Evolutionary conservation across 129 eudicot genomes (phyloP), one percentile per base, ranked within the genome.

Genomic region (Centrapalus pauciflorus): DNA sequence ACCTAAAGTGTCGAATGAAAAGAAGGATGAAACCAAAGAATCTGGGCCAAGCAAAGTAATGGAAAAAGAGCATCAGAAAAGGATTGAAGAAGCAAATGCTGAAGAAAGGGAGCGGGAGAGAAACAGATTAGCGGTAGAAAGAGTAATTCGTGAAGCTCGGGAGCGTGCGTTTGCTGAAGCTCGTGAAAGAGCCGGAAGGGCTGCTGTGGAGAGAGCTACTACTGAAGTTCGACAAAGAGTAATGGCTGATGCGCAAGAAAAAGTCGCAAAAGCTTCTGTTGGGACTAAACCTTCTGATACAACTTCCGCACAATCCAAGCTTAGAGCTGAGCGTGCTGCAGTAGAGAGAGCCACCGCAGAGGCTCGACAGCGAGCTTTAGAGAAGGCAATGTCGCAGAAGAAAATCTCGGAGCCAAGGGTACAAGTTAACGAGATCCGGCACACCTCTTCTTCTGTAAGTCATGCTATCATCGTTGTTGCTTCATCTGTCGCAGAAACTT

Each of bases 61-160:
- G 60, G 77, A 41, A 61, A 60, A 82, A 24, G 83, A 80, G 49
- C 14, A 20, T 27, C 50, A 26, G 37, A 69, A 65, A 57, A 72
- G 67, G 45, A 62, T 67, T 23, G 72, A 69, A 62, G 85, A 80
- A 81, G 84, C 60, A 51, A 75, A 37, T 7, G 71, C 71, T 60
- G 87, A 73, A 78, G 81, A 81, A 61, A 78, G 80, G 56, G 94
- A 94, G 63, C 76, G 83, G 38, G 96, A 88, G 46, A 92, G 84
- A 61, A 82, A 83, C 12, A 86, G 78, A 70, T 51, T 76, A 70
- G 97, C 85, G 52, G 99, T 84, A 30, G 99, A 94, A 52, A 80
- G 99, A 61, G 97, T 82, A 41, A 82, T 94, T 13, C 87, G 99
- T 16, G 99, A 94, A 83, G 97, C 88, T 78, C 93, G 99, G 54